Evolutionary conservation across 148 eudicot species (phyloP), one percentile per base, ranked within the genome.

Genomic region (Pharnaceum exiguum): DNA sequence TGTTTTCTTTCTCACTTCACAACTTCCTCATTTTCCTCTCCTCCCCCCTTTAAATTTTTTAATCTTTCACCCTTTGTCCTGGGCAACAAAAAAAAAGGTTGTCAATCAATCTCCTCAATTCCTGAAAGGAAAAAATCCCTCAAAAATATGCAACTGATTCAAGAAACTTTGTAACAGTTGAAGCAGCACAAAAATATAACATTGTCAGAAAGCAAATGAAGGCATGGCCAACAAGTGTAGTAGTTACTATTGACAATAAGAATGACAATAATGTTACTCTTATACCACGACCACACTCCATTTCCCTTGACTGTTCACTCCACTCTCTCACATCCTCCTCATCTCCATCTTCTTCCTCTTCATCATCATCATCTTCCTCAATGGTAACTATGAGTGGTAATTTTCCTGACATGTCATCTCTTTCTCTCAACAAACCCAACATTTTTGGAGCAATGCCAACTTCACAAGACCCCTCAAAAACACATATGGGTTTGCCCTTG

Each of bases 181-280:
- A 36, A 5, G n/a, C 10, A 10, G 3, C 5, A n/a, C n/a, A n/a
- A n/a, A n/a, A n/a, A n/a, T n/a, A 25, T 16, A 12, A 36, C 29
- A 59, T 48, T 66, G 72, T 67, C 72, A 67, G 72, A 66, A 32
- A 48, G 28, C 62, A 69, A 68, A 58, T 68, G 39, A 68, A 49
- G 66, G 70, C 78, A 74, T 74, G 78, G 23, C 62, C 33, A 68
- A 63, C 77, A 74, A 58, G 66, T 74, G 73, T 62, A 30, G 51
- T 54, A 51, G 15, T 8, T 54, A 18, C 22, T 61, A 48, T 10
- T 52, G 10, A 45, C 11, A 63, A 59, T 58, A 50, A 46, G 10
- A 29, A 60, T 31, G 60, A 45, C 39, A 53, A 23, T 46, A 37
- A 35, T 31, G 51, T 10, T 27, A n/a, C n/a, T n/a, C n/a, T n/a